Evolutionary conservation across 2,329 filamentous ascomycete genomes (phyloP).

Genomic region (Neofusicoccum kwambonambiense): DNA sequence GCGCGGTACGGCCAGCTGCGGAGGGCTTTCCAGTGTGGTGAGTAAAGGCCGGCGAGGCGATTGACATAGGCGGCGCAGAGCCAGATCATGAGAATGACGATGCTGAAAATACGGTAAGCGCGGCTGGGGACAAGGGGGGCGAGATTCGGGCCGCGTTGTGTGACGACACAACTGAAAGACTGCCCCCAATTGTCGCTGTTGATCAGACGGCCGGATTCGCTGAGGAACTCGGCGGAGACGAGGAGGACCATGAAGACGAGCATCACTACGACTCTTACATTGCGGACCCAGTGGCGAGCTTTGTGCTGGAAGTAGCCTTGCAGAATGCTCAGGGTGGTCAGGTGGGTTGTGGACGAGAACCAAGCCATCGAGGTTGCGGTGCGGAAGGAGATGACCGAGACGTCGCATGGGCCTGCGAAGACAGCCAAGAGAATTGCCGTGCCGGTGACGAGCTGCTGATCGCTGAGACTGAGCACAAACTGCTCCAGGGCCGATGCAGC

Average conservation of each 20-base stretch:
- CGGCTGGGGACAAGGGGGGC: too few species aligned
- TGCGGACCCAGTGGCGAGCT: background rate
- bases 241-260: background rate
- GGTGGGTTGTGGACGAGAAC: conserved; percentile 27
- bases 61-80: background rate
- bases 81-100: background rate
- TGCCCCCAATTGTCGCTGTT: background rate
- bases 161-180: background rate
- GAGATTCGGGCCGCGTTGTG: background rate
- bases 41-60: background rate
- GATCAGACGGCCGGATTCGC: background rate
- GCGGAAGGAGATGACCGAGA: conserved; percentile 25
- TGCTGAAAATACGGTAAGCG: background rate
- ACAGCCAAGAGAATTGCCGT: conserved; percentile 24
- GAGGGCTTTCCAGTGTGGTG: background rate
- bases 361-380: conserved; percentile 24
- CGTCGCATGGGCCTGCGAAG: conserved; percentile 25
- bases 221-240: background rate
- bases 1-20: background rate
- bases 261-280: background rate
- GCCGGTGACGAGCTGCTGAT: conserved; percentile 27
- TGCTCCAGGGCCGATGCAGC: conserved; percentile 22
- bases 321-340: conserved; percentile 22
- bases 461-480: conserved; percentile 29
- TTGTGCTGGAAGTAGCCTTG: conserved; percentile 20